Percentiles rank a stretch among this genome's conserved stretches.
phyloP scores from a whole-genome alignment of 352 stramenopile genomes.

The Pythium scleroteichum region DNA sequence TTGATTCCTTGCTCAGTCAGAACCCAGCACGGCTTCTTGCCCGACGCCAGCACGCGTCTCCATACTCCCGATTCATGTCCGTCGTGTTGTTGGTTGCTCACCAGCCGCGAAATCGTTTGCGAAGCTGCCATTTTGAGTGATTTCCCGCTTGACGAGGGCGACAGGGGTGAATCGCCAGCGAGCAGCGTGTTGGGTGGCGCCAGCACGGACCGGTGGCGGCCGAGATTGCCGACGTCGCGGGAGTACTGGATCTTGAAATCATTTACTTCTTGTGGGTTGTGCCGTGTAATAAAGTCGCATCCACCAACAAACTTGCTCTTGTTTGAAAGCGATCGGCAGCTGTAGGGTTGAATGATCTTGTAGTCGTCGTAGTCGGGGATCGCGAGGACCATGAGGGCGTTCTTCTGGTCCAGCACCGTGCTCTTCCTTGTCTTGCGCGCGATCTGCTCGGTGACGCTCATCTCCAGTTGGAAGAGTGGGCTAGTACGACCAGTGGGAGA shows the following conservation, averaged over 20 bases:
- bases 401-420: slow-evolving; percentile 69
- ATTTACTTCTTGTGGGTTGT: slow-evolving; percentile 72
- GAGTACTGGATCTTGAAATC: slow-evolving; percentile 82
- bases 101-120: slow-evolving; percentile 6
- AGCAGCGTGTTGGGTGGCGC: slow-evolving; percentile 44
- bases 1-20: slow-evolving; percentile 62
- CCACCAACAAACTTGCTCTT: slow-evolving; percentile 64
- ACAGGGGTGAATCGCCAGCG: neutral
- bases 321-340: slow-evolving; percentile 62
- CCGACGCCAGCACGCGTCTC: slow-evolving; percentile 46
- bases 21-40: slow-evolving; percentile 67
- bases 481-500: slow-evolving; percentile 31
- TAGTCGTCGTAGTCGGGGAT: slow-evolving; percentile 82
- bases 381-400: slow-evolving; percentile 64
- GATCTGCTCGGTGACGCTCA: slow-evolving; percentile 74
- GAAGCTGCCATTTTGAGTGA: slow-evolving; percentile 35
- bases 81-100: slow-evolving; percentile 19
- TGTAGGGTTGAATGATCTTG: slow-evolving; percentile 76
- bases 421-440: slow-evolving; percentile 65
- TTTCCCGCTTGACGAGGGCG: slow-evolving; percentile 8
- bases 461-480: slow-evolving; percentile 34
- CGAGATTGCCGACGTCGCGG: slow-evolving; percentile 64
- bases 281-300: slow-evolving; percentile 66
- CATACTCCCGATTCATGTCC: slow-evolving; percentile 38
- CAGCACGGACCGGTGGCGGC: slow-evolving; percentile 62